Evolutionary conservation across 1,284 basidiomycete species (phyloP).

Genomic region (Fomitiporia mediterranea): DNA sequence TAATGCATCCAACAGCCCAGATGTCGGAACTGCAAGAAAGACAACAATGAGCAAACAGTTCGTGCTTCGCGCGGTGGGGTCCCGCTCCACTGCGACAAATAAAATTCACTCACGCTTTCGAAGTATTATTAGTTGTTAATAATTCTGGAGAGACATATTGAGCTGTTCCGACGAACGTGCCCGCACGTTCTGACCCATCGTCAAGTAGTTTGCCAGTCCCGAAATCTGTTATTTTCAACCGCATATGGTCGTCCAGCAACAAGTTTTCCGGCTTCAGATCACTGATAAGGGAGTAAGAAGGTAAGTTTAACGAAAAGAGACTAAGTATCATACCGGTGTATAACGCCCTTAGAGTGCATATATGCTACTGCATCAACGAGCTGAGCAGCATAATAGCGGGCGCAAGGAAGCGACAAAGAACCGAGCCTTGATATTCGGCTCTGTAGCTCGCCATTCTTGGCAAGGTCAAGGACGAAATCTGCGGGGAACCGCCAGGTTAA

Average conservation of each 20-base stretch:
- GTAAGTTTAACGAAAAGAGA: constrained; percentile 3
- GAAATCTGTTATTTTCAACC: constrained; percentile 96
- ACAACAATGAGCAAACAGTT: constrained; percentile 25
- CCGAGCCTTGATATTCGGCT: constrained; percentile 74
- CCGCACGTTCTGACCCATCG: constrained; percentile 50
- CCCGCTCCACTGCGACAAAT: background rate
- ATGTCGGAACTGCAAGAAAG: constrained; percentile 71
- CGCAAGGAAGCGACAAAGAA: constrained; percentile 72
- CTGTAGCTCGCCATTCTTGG: constrained; percentile 87
- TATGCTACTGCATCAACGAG: constrained; percentile 83
- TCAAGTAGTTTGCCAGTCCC: constrained; percentile 90
- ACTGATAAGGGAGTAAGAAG: constrained; percentile 31
- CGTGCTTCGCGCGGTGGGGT: too few relatives aligned
- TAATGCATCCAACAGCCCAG: constrained; percentile 96
- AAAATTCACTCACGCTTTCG: constrained; percentile 50
- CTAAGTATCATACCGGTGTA: constrained; percentile 61
- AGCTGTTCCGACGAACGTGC: constrained; percentile 94
- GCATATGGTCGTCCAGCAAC: constrained; percentile 77
- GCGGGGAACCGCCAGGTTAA: background rate
- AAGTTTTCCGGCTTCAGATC: constrained; percentile 95
- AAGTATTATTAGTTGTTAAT: constrained; percentile 70
- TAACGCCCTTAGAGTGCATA: constrained; percentile 85
- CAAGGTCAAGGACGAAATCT: constrained; percentile 92
- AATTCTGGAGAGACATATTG: constrained; percentile 96
- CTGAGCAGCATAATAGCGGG: constrained; percentile 83